Percentiles rank a stretch among this genome's conserved stretches.
These are phyloP conservation scores for Bruguiera sexangula DNA, from an alignment of 345 rosid genomes.

Conservation along the genomic window DNA sequence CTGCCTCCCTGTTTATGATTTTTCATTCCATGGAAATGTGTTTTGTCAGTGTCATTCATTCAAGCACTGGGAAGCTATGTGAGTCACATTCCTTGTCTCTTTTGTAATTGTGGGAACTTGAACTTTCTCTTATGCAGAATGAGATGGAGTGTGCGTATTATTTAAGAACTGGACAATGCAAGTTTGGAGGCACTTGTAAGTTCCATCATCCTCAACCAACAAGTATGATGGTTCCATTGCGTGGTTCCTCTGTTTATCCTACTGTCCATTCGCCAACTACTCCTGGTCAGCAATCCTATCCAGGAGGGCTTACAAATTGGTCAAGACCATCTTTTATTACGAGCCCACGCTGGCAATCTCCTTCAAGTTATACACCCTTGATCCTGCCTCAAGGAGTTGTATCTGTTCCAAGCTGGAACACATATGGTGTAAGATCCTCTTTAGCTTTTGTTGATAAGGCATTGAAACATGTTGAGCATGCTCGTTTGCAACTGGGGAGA, in stretches of 20 bases:
- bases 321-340: constrained; percentile 83
- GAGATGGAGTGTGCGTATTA: constrained; percentile 90
- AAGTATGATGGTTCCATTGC: constrained; percentile 72
- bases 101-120: not conserved
- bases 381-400: constrained; percentile 88
- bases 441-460: constrained; percentile 2
- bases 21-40: too few species aligned
- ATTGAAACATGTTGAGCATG: not conserved
- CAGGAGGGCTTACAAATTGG: constrained; percentile 71
- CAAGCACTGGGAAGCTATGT: too few species aligned
- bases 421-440: constrained; percentile 62
- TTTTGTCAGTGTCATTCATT: too few species aligned
- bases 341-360: constrained; percentile 96
- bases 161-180: constrained; percentile 96
- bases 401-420: constrained; percentile 90
- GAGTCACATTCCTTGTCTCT: too few species aligned
- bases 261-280: constrained; percentile 69
- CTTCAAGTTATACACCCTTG: constrained; percentile 74
- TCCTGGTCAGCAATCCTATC: constrained; percentile 66
- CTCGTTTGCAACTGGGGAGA: not conserved
- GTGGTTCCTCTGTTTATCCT: constrained; percentile 72
- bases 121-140: constrained; percentile 44
- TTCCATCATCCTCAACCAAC: constrained; percentile 94
- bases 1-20: too few species aligned
- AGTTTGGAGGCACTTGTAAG: constrained; percentile 89